Evolutionary conservation across 2,329 filamentous ascomycete genomes (phyloP), one percentile per base, ranked within the genome.

Genomic region (Alternaria ethzedia): DNA sequence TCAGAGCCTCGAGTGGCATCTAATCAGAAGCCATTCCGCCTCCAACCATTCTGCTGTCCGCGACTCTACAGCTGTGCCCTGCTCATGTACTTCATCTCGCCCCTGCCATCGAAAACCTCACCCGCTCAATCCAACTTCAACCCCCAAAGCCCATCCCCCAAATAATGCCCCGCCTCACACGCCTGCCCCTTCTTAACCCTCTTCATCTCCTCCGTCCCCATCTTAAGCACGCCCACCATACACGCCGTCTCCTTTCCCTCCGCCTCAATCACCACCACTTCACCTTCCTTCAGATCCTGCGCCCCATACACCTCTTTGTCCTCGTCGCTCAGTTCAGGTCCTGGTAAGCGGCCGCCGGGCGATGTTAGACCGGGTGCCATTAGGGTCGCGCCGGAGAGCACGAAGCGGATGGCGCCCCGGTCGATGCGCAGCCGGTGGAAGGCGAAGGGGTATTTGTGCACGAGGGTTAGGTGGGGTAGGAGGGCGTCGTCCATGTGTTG

Each of bases 351-450:
- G 0, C 96, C 96, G 0, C 96, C 96, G 0, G 89, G 82, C 20
- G 89, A 93, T 26, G 96, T 99, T 72, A 99, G 81, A 0, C 96
- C 96, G 0, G 96, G 96, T 2, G 94, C 95, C 96, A 99, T 99
- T 67, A 99, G 89, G 13, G 95, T 93, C 1, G 96, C 96, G 47
- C 96, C 96, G 1, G 90, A 92, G 2, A 99, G 88, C 25, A 99
- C 95, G 82, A 99, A 99, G 65, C 96, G 92, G 76, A 99, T 98
- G 6, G 96, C 96, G 66, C 96, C 96, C 54, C 96, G 89, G 81
- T 99, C 96, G 80, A 98, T 97, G 63, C 94, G 91, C 61, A 99
- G 86, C 56, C 88, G 91, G 17, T 92, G 90, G 79, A 99, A 95
- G 63, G 89, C 91, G 70, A 89, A 84, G 10, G 96, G 96, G 83